phyloP scores from a whole-genome alignment of 2,329 filamentous ascomycete genomes.

The Coniochaeta sp. region DNA sequence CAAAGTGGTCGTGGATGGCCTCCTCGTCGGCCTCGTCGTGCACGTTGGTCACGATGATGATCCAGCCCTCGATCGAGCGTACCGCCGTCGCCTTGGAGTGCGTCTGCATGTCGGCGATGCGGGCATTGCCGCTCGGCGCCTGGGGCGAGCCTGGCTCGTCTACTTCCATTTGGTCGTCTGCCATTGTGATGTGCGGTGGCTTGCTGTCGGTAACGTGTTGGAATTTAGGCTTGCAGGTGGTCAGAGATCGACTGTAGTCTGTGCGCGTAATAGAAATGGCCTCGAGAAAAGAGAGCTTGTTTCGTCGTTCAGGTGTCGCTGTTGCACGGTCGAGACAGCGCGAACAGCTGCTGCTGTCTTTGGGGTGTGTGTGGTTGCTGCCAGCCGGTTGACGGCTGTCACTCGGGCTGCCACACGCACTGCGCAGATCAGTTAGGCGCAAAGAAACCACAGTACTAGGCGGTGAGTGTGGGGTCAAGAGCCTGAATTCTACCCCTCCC shows the following conservation, averaged over 20 bases:
- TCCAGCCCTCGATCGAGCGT: slow-evolving; percentile 85
- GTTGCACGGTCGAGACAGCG: no score
- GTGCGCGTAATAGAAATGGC: no score
- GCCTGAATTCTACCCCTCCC: not conserved
- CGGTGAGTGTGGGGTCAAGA: not conserved
- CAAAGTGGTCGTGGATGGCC: slow-evolving; percentile 73
- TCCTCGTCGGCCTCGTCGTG: slow-evolving; percentile 85
- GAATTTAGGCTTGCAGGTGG: no score
- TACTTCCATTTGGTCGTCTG: slow-evolving; percentile 53
- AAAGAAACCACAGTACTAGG: not conserved
- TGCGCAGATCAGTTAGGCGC: no score
- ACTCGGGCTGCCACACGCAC: not conserved
- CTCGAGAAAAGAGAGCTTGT: not conserved
- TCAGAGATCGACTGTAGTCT: no score
- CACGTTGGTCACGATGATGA: slow-evolving; percentile 78
- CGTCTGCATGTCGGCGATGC: slow-evolving; percentile 62
- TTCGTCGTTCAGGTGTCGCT: not conserved
- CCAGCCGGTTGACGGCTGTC: not conserved
- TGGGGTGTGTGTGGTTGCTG: not conserved
- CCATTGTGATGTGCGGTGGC: slow-evolving; percentile 26
- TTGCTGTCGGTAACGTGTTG: not conserved
- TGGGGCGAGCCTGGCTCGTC: slow-evolving; percentile 34
- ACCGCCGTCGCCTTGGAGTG: slow-evolving; percentile 70
- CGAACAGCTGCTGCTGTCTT: not conserved
- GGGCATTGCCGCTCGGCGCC: slow-evolving; percentile 32